phyloP scores from a whole-genome alignment of 2,329 filamentous ascomycete species.

The Orbilia oligospora region DNA sequence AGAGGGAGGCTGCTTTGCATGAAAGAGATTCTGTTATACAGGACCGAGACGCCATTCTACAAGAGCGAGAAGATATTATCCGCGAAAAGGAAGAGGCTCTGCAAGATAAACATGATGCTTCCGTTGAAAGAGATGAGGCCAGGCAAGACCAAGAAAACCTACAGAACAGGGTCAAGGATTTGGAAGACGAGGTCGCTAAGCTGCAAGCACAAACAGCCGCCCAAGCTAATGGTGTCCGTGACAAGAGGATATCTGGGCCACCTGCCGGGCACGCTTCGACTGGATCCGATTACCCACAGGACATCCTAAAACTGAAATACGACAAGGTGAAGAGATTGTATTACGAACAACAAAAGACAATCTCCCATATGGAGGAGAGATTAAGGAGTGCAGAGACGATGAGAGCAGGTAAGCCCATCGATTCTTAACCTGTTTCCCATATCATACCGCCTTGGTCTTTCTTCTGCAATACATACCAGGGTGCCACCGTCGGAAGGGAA shows the following conservation, averaged over 20 bases:
- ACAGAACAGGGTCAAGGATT: conserved; percentile 54
- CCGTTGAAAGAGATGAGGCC: conserved; percentile 51
- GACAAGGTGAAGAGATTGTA: conserved; percentile 60
- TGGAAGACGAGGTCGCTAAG: conserved; percentile 58
- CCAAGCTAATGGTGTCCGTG: conserved; percentile 43
- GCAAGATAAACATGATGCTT: conserved; percentile 33
- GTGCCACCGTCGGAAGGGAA: conserved; percentile 15
- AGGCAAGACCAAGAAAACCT: conserved; percentile 47
- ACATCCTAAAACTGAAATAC: conserved; percentile 60
- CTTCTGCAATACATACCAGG: conserved; percentile 12
- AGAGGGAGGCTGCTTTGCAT: conserved; percentile 23
- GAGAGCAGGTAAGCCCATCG: conserved; percentile 55
- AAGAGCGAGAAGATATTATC: conserved; percentile 17
- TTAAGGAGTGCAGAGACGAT: conserved; percentile 47
- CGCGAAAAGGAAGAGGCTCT: conserved; percentile 1
- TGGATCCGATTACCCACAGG: conserved; percentile 55
- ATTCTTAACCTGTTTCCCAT: conserved; percentile 35
- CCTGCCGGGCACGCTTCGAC: conserved; percentile 43
- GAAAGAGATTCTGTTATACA: conserved; percentile 34
- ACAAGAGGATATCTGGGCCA: conserved; percentile 53
- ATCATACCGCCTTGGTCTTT: conserved; percentile 1
- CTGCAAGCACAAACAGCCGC: conserved; percentile 44
- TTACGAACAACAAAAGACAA: conserved; percentile 60
- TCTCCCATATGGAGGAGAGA: conserved; percentile 51
- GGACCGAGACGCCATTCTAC: conserved; percentile 20